Evolutionary conservation across 495 filamentous ascomycete genomes (phyloP), one percentile per base, ranked within the genome.

Genomic region (Wilcoxina mikolae): DNA sequence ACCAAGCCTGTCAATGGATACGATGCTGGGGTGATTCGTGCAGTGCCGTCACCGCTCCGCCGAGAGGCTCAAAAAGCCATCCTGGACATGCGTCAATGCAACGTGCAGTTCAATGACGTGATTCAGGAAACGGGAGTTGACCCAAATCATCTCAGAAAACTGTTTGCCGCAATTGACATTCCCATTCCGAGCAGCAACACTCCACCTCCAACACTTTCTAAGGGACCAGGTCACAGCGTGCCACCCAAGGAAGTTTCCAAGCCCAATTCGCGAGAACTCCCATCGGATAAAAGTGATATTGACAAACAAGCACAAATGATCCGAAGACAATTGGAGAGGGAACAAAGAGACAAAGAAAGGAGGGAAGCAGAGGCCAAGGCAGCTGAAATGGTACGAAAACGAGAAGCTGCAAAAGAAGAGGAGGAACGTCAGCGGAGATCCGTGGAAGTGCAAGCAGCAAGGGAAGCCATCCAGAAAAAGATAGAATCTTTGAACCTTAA

Each of bases 51-150:
- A 18, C 15, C 43, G 10, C n/a, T 18, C 15, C 43, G 43, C 43
- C 23, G 10, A 20, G 43, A 82, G 59, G 84, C 84, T 3, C 76
- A 82, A 59, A 74, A 78, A 29, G 83, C 85, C 48, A 72, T 89
- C 18, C 69, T 82, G 15, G 73, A 78, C 35, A 65, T 89, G 24
- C 75, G 72, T 55, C 75, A 78, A 29, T 70, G 81, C 31, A 79
- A 80, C 42, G 78, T 89, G 44, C 75, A 76, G 12, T 89, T 76
- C 58, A 68, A 78, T 45, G 73, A 81, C 54, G 78, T 87, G 58
- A 70, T 90, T 15, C 73, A 79, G 11, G 84, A 88, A 65, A 54
- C 46, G 46, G 84, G 85, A 3, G 73, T 89, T 45, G 72, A 87
- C 58, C 71, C 79, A 39, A 65, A 67, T 17, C 56, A 85, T 33